These are phyloP conservation scores for Penicillium herquei DNA, from an alignment of 495 filamentous ascomycete species.

Conservation along the genomic window DNA sequence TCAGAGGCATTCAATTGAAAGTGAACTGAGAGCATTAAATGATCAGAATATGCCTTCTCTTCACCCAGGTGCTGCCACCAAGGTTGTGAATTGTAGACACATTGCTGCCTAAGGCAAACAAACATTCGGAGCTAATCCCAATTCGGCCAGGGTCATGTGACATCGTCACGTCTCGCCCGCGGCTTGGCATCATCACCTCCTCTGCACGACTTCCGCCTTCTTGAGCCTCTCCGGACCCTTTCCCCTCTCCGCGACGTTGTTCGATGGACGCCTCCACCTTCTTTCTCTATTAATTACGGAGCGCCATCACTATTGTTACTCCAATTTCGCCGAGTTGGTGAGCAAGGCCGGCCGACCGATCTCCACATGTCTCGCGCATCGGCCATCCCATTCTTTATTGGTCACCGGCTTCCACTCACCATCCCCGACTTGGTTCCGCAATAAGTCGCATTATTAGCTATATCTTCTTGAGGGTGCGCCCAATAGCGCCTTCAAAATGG, in stretches of 20 bases:
- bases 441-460: conserved; percentile 26
- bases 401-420: conserved; percentile 32
- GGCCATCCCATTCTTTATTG: conserved; percentile 44
- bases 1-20: no score
- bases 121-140: conserved; percentile 13
- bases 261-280: conserved; percentile 29
- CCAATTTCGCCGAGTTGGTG: conserved; percentile 32
- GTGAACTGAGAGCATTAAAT: no score
- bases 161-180: conserved; percentile 31
- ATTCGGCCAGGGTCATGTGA: conserved; percentile 33
- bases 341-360: conserved; percentile 40
- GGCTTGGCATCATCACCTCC: conserved; percentile 46
- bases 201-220: conserved; percentile 28
- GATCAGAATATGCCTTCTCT: no score
- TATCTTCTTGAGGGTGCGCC: background rate
- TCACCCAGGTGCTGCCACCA: background rate
- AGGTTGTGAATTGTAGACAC: background rate
- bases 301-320: conserved; percentile 21
- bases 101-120: background rate
- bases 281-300: conserved; percentile 23
- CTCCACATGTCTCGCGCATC: conserved; percentile 54
- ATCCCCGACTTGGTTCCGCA: conserved; percentile 24
- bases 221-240: conserved; percentile 17
- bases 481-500: conserved; percentile 33
- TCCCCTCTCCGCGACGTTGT: conserved; percentile 22